Evolutionary conservation across 2,329 filamentous ascomycete genomes (phyloP), one percentile per base, ranked within the genome.

Genomic region (Septoria linicola): DNA sequence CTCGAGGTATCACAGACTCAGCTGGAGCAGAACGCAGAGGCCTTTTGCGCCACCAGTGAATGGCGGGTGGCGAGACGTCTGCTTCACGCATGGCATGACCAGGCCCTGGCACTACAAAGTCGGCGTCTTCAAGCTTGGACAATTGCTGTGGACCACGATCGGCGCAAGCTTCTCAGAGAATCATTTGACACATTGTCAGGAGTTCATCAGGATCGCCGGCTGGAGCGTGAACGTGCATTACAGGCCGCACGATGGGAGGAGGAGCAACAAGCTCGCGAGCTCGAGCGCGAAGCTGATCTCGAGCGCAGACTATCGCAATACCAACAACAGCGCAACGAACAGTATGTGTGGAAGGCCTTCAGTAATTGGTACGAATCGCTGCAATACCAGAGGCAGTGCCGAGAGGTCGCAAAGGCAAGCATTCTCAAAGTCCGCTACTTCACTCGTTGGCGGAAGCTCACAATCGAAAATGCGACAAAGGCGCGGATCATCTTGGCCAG

Each of bases 311-410:
- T 51, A 19, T 47, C 32, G 8, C 32, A 48, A 23, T 40, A 40
- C 31, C 27, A 37, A 16, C 49, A 44, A 2, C 84, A 84, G 39
- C 80, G 86, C 53, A 78, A 87, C 63, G 70, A 87, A 8, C 85
- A 82, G 59, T 73, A 89, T 5, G 68, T 85, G 51, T 80, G 77
- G 3, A 84, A 82, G 65, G 78, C 80, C 2, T 83, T 88, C 50
- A 79, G 76, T 1, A 82, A 86, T 57, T 95, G 89, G 89, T 79
- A 80, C 8, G 78, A 80, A 48, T 75, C 79, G 43, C 79, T 87
- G 8, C 78, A 76, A 4, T 82, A 87, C 11, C 81, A 88, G 62
- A 74, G 83, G 13, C 78, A 82, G 55, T 79, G 81, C 34, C 88
- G 42, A 16, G 36, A 53, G 21, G 25, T 53, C 19, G 49, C 42